A percentile compares a stretch with the other conserved stretches of the same genome.
Evolutionary conservation across 306 rosid genomes (phyloP).

Genomic region (Abrus precatorius): DNA sequence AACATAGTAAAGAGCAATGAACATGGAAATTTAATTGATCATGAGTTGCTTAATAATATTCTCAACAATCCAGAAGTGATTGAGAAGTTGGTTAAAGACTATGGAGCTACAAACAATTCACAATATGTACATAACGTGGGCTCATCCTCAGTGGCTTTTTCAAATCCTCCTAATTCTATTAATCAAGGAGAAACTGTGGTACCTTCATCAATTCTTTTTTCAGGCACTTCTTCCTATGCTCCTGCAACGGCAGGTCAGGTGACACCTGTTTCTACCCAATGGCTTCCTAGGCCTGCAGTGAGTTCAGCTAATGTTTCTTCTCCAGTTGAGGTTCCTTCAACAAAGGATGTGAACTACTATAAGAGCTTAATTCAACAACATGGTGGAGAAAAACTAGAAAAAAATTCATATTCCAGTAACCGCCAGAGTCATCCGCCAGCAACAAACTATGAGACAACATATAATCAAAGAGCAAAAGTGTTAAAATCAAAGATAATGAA

Average conservation of each 20-base stretch:
- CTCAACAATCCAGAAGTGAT: conserved; percentile 82
- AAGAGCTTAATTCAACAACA: conserved; percentile 96
- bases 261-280: conserved; percentile 55
- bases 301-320: conserved; percentile 57
- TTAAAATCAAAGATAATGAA: conserved; percentile 82
- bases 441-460: conserved; percentile 62
- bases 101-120: conserved; percentile 52
- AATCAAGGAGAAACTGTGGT: conserved; percentile 51
- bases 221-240: conserved; percentile 57
- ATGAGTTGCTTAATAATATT: conserved; percentile 71
- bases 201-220: conserved; percentile 46
- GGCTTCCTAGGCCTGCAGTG: conserved; percentile 51
- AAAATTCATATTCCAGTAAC: conserved; percentile 54
- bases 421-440: conserved; percentile 58
- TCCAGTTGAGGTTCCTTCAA: conserved; percentile 57
- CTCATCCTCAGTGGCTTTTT: conserved; percentile 53
- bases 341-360: conserved; percentile 78
- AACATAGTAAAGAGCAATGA: conserved; percentile 72
- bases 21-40: conserved; percentile 75
- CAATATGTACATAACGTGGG: conserved; percentile 54
- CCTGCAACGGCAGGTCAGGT: conserved; percentile 54
- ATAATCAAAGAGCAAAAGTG: conserved; percentile 66
- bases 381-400: conserved; percentile 85
- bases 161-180: conserved; percentile 54
- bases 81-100: conserved; percentile 76